Evolutionary conservation across 139 green algal species (phyloP), one percentile per base, ranked within the genome.

Genomic region (Tetraselmis chui): DNA sequence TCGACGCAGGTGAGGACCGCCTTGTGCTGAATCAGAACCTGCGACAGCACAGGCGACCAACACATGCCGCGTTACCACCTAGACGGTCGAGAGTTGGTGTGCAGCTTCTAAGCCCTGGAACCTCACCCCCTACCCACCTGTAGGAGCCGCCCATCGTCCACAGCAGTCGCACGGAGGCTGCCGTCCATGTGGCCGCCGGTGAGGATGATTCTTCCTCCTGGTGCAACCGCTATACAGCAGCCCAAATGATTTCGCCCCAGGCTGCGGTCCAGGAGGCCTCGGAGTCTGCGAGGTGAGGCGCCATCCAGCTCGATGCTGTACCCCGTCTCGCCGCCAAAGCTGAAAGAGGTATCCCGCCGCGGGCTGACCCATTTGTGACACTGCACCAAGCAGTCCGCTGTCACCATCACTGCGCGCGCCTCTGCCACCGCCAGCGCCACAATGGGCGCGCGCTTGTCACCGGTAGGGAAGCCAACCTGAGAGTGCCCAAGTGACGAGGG

Each of bases 1-100:
- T 89, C 88, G 23, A 95, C 45, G 58, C 87, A 91, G 59, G 89
- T 95, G 75, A 94, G 84, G 0, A 85, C 81, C 81, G 92, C 88
- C 59, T 87, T 89, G 88, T 95, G 91, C 32, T 83, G 85, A 23
- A 78, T 80, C 81, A 88, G 29, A 31, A 77, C 82, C 45, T 67
- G 45, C 45, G 45, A 5, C n/a, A n/a, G n/a, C n/a, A n/a, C n/a
- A n/a, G n/a, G n/a, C n/a, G n/a, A n/a, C n/a, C n/a, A n/a, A n/a
- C n/a, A n/a, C n/a, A n/a, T n/a, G n/a, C n/a, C n/a, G n/a, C n/a
- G n/a, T n/a, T n/a, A n/a, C n/a, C n/a, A n/a, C n/a, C n/a, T n/a
- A n/a, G n/a, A n/a, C n/a, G n/a, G n/a, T n/a, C n/a, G n/a, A n/a
- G n/a, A n/a, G n/a, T n/a, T n/a, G n/a, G n/a, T n/a, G n/a, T n/a